Conservation (phyloP, 805 yeast genomes). For the Candida jianshihensis region DNA sequence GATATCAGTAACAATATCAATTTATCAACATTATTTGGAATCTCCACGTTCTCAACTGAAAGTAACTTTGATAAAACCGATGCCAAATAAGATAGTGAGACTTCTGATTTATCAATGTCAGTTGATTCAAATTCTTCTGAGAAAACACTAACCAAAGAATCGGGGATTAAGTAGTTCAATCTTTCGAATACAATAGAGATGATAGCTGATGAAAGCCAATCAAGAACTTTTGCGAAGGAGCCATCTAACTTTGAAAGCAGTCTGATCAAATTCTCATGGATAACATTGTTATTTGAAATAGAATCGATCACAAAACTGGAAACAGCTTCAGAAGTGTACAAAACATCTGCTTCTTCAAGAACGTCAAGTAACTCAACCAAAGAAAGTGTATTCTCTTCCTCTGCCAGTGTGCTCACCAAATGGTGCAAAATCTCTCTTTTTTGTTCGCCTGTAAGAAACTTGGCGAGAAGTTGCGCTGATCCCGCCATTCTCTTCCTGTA, state of each 20-base stretch:
- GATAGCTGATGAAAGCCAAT: constrained; percentile 5
- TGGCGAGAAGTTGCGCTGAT: not conserved
- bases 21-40: constrained; percentile 17
- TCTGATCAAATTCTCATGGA: not conserved
- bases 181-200: constrained; percentile 2
- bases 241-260: constrained; percentile 8
- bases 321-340: not conserved
- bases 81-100: not conserved
- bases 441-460: not conserved
- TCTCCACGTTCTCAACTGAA: constrained; percentile 3
- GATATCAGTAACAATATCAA: constrained; percentile 30
- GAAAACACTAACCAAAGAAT: not conserved
- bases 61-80: constrained; percentile 1
- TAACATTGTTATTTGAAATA: not conserved
- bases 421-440: not conserved
- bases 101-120: not conserved
- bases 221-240: constrained; percentile 2
- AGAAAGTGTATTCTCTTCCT: not conserved
- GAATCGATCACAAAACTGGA: not conserved
- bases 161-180: constrained; percentile 3
- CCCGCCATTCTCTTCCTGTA: no score
- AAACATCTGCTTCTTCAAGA: not conserved
- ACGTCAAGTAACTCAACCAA: not conserved
- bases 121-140: not conserved
- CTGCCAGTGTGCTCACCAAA: not conserved